Base-by-base conservation (phyloP, 2,329 filamentous ascomycete species). In the Aspergillus tubingensis region DNA sequence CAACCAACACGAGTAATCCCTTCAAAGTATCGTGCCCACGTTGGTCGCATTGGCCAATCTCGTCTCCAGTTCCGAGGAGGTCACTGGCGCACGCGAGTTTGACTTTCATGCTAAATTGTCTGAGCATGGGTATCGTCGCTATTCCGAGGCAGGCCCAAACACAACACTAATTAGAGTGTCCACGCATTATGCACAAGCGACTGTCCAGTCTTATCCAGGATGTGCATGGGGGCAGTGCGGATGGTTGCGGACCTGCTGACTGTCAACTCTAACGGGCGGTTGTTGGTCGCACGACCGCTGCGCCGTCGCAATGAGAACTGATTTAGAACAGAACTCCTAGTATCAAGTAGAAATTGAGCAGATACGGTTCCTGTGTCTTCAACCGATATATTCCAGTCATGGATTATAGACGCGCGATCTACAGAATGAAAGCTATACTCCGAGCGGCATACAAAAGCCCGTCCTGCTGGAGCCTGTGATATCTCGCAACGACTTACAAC, bases 1-100 rank as follows among this genome's bases (percentile, higher is more conserved):
- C 43, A 55, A 36, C 39, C 53, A 55, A 55, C 53, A 55, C 41
- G 17, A 36, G 53, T 27, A 17, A 47, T 55, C 53, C 38, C 25
- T 36, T n/a, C 39, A 47, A 55, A 30, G n/a, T 39, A 30, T 30
- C 55, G 44, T 41, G 51, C 17, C 54, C 61, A 60, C 38, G 49
- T 23, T 44, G 41, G 41, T 56, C 47, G 57, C 49, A 61, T 43
- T 57, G 36, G 23, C 47, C 48, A 30, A 53, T 56, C 55, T 36
- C 52, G 38, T 52, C 52, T 51, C 27, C 4, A 13, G 19, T 23
- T 7, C 15, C 19, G 2, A 36, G 7, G 23, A 41, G 21, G 17
- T 27, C 11, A 41, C 23, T 36, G 47, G 48, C 11, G 32, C 47
- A 41, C 32, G 23, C 21, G 47, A 49, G 6, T 58, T 52, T 58